A percentile compares a stretch with the other conserved stretches of the same genome.
phyloP scores from a whole-genome alignment of 2,329 filamentous ascomycete species.

The Neoascochyta sp. region DNA sequence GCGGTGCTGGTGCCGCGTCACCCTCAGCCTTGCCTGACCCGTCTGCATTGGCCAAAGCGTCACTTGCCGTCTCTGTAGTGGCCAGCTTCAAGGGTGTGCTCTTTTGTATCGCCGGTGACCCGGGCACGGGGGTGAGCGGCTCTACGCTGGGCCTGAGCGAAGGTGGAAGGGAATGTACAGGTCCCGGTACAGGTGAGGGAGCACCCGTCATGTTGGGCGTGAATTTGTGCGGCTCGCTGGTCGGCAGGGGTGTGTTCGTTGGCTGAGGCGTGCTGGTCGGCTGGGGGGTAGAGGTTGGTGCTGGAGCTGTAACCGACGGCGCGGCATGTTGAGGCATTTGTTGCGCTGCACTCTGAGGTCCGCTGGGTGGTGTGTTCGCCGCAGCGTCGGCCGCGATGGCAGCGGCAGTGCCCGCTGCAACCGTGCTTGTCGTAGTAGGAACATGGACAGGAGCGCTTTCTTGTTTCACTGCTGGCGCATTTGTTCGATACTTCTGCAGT shows the following conservation, averaged over 20 bases:
- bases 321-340: conserved; percentile 2
- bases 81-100: conserved; percentile 19
- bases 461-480: conserved; percentile 9
- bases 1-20: too few relatives aligned
- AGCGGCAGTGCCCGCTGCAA: conserved; percentile 27
- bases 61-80: too few relatives aligned
- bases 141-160: conserved; percentile 34
- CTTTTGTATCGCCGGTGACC: conserved; percentile 30
- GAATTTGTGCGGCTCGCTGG: conserved; percentile 24
- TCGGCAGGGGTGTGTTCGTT: conserved; percentile 2
- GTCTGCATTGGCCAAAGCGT: too few relatives aligned
- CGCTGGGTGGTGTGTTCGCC: conserved; percentile 12
- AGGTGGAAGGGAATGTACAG: conserved; percentile 10
- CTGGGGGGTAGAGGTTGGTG: conserved; percentile 4
- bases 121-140: conserved; percentile 35
- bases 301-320: background rate
- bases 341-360: background rate
- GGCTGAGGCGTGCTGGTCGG: conserved; percentile 2
- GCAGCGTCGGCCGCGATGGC: conserved; percentile 34
- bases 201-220: conserved; percentile 25
- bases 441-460: conserved; percentile 6
- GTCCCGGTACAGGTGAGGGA: conserved; percentile 8
- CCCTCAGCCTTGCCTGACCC: too few relatives aligned
- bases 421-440: conserved; percentile 11
- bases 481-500: conserved; percentile 14